These are phyloP conservation scores for Pinguiococcus pyrenoidosus DNA, from an alignment of 108 stramenopile genomes.

Conservation along the genomic window DNA sequence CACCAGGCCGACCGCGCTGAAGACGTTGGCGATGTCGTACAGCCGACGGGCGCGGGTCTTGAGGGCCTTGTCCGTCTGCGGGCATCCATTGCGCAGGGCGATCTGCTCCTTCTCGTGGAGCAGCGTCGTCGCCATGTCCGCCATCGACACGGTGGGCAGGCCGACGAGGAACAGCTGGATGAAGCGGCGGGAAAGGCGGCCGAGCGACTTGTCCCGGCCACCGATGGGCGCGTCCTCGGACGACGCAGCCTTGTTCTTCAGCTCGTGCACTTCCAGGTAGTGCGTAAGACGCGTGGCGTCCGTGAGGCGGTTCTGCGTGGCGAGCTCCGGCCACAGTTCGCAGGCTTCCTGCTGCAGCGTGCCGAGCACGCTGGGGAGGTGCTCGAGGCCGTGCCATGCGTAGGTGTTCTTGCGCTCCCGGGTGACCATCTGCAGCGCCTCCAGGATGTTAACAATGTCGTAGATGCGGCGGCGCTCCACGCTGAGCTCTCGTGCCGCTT, in stretches of 20 bases:
- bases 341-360: slow-evolving; percentile 49
- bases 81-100: slow-evolving; percentile 11
- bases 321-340: too few species aligned
- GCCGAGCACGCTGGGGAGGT: slow-evolving; percentile 46
- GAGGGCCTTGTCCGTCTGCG: slow-evolving; percentile 40
- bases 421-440: slow-evolving; percentile 54
- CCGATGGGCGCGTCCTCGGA: too few species aligned
- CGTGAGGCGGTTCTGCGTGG: too few species aligned
- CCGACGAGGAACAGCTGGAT: slow-evolving; percentile 70
- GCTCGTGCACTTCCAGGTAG: too few species aligned
- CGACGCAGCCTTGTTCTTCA: background rate
- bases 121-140: slow-evolving; percentile 16
- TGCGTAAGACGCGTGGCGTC: too few species aligned
- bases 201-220: slow-evolving; percentile 52
- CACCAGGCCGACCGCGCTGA: slow-evolving; percentile 55
- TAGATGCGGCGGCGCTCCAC: slow-evolving; percentile 82
- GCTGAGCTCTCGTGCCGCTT: slow-evolving; percentile 55
- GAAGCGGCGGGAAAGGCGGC: slow-evolving; percentile 57
- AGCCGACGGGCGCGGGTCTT: slow-evolving; percentile 87
- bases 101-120: background rate
- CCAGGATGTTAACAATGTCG: slow-evolving; percentile 86
- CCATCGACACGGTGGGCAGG: slow-evolving; percentile 12
- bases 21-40: slow-evolving; percentile 92
- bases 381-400: slow-evolving; percentile 57
- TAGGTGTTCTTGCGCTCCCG: slow-evolving; percentile 77